A percentile compares a stretch with the other conserved stretches of the same genome.
phyloP scores from a whole-genome alignment of 2,329 filamentous ascomycete genomes.

The Alternaria infectoria region DNA sequence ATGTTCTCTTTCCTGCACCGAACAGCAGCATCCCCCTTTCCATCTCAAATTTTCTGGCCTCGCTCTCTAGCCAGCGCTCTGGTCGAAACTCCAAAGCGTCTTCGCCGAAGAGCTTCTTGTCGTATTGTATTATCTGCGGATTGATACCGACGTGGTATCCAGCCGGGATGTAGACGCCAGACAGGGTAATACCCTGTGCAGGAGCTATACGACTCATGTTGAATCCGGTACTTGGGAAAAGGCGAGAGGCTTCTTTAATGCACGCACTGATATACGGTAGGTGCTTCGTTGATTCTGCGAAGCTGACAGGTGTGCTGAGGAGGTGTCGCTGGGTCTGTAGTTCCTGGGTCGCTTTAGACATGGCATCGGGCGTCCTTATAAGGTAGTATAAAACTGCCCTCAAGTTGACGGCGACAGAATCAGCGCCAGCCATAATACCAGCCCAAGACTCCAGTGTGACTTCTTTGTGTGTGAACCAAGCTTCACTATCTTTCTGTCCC shows the following conservation, averaged over 20 bases:
- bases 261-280: not conserved
- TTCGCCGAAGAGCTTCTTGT: not conserved
- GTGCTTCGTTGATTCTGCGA: not conserved
- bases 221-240: not conserved
- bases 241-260: not conserved
- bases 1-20: not conserved
- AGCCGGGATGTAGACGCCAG: not conserved
- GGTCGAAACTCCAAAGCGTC: not conserved
- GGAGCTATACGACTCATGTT: not conserved
- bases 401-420: slow-evolving; percentile 46
- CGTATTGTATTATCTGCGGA: not conserved
- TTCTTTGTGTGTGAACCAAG: slow-evolving; percentile 40
- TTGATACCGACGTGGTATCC: not conserved
- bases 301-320: not conserved
- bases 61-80: not conserved
- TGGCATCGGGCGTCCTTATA: not conserved
- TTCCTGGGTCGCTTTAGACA: not conserved
- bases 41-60: not conserved
- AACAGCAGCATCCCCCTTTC: not conserved
- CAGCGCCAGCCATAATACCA: slow-evolving; percentile 44
- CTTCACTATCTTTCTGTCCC: slow-evolving; percentile 32
- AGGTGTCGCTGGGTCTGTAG: not conserved
- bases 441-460: slow-evolving; percentile 36
- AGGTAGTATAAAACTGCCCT: not conserved
- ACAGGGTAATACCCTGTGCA: not conserved